Conservation (phyloP, 352 stramenopile species). For the Lagenidium sp. region DNA sequence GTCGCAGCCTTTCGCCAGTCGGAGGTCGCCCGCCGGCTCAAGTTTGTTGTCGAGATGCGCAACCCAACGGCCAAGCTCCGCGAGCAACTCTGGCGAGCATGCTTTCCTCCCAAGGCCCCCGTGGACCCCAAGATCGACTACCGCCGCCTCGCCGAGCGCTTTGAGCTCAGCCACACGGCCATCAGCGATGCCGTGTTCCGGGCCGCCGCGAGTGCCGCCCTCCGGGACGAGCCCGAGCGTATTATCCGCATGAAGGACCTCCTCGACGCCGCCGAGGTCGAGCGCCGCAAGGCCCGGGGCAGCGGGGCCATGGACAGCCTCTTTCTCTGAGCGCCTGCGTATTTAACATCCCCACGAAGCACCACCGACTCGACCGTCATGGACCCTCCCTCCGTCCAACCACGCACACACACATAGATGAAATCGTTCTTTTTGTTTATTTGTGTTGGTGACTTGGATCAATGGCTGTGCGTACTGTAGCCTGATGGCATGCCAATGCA, state of each 20-base stretch:
- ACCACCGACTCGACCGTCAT: no score
- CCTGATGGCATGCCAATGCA: no score
- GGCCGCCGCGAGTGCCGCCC: conserved; percentile 54
- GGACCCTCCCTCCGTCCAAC: no score
- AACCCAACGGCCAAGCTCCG: conserved; percentile 64
- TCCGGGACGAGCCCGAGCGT: conserved; percentile 47
- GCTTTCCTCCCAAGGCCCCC: conserved; percentile 61
- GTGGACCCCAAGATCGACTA: conserved; percentile 60
- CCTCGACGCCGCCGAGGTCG: conserved; percentile 55
- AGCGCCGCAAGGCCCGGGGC: conserved; percentile 61
- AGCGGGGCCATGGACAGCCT: conserved; percentile 69
- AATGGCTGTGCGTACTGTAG: neutral
- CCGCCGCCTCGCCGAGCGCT: conserved; percentile 54
- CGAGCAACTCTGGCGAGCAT: conserved; percentile 64
- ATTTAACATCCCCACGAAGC: conserved; percentile 4
- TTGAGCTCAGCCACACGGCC: conserved; percentile 62
- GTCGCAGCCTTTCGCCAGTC: conserved; percentile 40
- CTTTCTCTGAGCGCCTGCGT: conserved; percentile 43
- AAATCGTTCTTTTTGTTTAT: conserved; percentile 1
- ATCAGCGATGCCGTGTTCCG: conserved; percentile 83
- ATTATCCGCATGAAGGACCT: conserved; percentile 80
- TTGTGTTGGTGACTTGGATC: neutral
- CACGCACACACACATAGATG: neutral
- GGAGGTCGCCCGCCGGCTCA: conserved; percentile 65
- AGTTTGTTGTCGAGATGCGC: conserved; percentile 84